Base-by-base conservation (phyloP, 768 basidiomycete genomes). In the Mycena floridula region DNA sequence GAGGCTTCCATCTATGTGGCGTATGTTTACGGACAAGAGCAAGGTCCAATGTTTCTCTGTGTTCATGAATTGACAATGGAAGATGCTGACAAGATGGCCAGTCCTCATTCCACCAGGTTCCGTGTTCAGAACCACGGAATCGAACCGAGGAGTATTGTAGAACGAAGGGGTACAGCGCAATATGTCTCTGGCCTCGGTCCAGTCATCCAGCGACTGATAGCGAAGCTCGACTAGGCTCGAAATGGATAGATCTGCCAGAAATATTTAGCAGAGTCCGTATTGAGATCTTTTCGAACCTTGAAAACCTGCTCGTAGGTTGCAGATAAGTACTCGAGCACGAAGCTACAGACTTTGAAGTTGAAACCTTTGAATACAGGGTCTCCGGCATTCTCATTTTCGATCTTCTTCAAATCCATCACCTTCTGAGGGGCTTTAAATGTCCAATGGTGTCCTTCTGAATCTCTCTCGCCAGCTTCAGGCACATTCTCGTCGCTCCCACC, bases 141-240 rank as follows among this genome's bases (percentile, higher is more conserved):
- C 50, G 13, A 32, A 44, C 16, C 48, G 53, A 5, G n/a, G 5
- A 12, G 36, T 9, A 7, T 32, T 32, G 26, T 47, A 38, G 35
- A 52, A 47, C 20, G 4, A 11, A 5, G 40, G 37, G 13, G 42
- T 52, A 37, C 48, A 49, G 2, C 53, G 39, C 3, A 54, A 15
- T n/a, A 52, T 54, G 22, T 54, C 50, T 5, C 47, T 44, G 18
- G 30, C 40, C 25, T 24, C 41, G 4, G 36, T 23, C 50, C 50
- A 51, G 30, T 54, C 45, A 22, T 53, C 46, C 21, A 48, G 28
- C 6, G 52, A 53, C 7, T 48, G 43, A 30, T 52, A 54, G 2
- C 25, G 32, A 3, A 49, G 12, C 26, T 54, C n/a, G n/a, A 45
- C 12, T 36, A 27, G 35, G 42, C 43, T 39, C 41, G 43, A 37